Evolutionary conservation across 148 eudicot genomes (phyloP), one percentile per base, ranked within the genome.

Genomic region (Fallopia convolvulus): DNA sequence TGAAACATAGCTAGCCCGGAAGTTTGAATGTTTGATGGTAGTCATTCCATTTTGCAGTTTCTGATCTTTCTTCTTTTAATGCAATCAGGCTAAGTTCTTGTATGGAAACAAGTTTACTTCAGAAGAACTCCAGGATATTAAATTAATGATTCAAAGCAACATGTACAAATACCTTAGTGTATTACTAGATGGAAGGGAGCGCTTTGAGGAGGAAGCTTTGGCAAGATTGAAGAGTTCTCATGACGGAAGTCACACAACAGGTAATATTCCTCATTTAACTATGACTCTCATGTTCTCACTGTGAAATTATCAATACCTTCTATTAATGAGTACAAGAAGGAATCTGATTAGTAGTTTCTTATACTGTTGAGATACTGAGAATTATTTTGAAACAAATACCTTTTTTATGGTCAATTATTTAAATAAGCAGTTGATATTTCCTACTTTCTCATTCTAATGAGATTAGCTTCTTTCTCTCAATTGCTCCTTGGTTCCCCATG

Each of bases 131-230:
- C 91, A 88, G 83, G 90, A 92, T 74, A 95, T 95, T 77, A 95
- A 92, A 84, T 88, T 88, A 76, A 92, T 92, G 97, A 91, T 95
- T 48, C 99, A 95, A 78, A 95, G 99, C 90, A 95, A 92, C 83
- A 84, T 95, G 85, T 92, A 92, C 81, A 91, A 81, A 77, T 95
- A 95, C 85, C 87, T 95, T 23, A 92, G 99, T 83, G 84, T 95
- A 80, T 83, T 95, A 79, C 89, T 95, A 58, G 99, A 95, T 87
- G 99, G 94, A 71, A 88, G 97, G 44, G 97, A 95, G 78, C 97
- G 93, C 81, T 91, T 92, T 83, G 99, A 95, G 80, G 99, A 95
- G 78, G 97, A 92, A 78, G 88, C 86, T 65, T 68, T 89, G 68
- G 77, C 80, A 56, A 84, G 78, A 73, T 72, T 82, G 80, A 80